These are phyloP conservation scores for Xylariaceae sp. DNA, from an alignment of 2,329 filamentous ascomycete genomes.

Conservation along the genomic window DNA sequence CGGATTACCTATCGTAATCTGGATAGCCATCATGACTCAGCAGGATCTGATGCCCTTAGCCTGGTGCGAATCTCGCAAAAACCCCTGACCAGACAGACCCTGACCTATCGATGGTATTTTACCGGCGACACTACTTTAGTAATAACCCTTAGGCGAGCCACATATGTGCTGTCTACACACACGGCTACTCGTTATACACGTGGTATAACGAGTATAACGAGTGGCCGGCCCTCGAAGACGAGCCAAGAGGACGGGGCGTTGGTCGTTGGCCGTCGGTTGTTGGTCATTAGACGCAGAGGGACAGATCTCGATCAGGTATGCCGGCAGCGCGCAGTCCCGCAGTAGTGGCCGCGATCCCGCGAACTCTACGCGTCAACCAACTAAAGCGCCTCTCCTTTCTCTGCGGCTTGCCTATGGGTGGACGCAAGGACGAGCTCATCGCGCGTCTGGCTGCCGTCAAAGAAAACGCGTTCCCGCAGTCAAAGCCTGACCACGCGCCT, in stretches of 20 bases:
- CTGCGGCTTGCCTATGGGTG: slow-evolving; percentile 56
- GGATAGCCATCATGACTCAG: too few species aligned
- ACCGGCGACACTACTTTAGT: too few species aligned
- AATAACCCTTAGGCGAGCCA: too few species aligned
- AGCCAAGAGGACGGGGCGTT: background rate
- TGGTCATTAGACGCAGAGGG: background rate
- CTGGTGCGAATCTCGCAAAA: too few species aligned
- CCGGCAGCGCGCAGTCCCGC: background rate
- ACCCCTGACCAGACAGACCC: too few species aligned
- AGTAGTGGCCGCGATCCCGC: background rate
- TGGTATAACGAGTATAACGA: background rate
- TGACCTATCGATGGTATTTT: too few species aligned
- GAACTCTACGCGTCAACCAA: slow-evolving; percentile 42
- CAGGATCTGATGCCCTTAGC: too few species aligned
- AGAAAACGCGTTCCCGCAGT: background rate
- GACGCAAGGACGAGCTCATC: slow-evolving; percentile 54
- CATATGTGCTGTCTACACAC: too few species aligned
- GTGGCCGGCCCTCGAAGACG: background rate
- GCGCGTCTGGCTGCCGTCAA: slow-evolving; percentile 43
- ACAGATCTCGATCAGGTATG: background rate
- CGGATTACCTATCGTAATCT: too few species aligned
- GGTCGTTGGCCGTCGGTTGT: background rate
- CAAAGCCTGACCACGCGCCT: slow-evolving; percentile 6
- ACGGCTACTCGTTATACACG: background rate
- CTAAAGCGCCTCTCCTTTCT: slow-evolving; percentile 57